A percentile compares a stretch with the other conserved stretches of the same genome.
phyloP scores from a whole-genome alignment of 2,329 filamentous ascomycete species.

The Myriosclerotinia duriaeana region DNA sequence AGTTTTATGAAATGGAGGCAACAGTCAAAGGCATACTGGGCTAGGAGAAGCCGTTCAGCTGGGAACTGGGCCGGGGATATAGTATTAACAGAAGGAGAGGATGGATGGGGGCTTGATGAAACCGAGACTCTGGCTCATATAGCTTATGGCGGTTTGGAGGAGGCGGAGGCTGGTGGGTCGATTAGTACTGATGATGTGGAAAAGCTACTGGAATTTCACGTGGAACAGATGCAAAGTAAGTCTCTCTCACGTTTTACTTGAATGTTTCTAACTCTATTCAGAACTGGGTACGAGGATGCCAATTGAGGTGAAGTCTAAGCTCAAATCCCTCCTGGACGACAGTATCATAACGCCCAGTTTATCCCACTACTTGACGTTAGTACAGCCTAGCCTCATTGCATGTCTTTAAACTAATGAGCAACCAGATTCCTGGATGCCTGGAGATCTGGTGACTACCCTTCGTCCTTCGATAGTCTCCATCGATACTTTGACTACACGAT shows the following conservation, averaged over 20 bases:
- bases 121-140: constrained; percentile 44
- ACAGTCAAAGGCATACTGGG: constrained; percentile 65
- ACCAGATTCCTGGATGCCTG: constrained; percentile 83
- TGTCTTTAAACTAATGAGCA: constrained; percentile 26
- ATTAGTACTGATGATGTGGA: constrained; percentile 80
- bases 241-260: constrained; percentile 19
- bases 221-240: constrained; percentile 80
- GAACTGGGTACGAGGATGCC: constrained; percentile 78
- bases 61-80: constrained; percentile 55
- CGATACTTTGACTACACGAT: constrained; percentile 97
- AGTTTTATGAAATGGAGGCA: constrained; percentile 78
- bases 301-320: constrained; percentile 66
- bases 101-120: constrained; percentile 51
- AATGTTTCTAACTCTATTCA: constrained; percentile 42
- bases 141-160: constrained; percentile 35
- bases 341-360: constrained; percentile 69
- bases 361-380: constrained; percentile 70
- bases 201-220: constrained; percentile 79
- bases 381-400: neutral
- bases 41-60: constrained; percentile 50
- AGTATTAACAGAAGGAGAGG: constrained; percentile 52
- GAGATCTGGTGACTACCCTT: constrained; percentile 85
- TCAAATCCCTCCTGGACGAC: constrained; percentile 66
- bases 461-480: constrained; percentile 86
- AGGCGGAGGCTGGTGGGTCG: constrained; percentile 41